phyloP scores from a whole-genome alignment of 2,329 filamentous ascomycete species.

The Colletotrichum sp. region DNA sequence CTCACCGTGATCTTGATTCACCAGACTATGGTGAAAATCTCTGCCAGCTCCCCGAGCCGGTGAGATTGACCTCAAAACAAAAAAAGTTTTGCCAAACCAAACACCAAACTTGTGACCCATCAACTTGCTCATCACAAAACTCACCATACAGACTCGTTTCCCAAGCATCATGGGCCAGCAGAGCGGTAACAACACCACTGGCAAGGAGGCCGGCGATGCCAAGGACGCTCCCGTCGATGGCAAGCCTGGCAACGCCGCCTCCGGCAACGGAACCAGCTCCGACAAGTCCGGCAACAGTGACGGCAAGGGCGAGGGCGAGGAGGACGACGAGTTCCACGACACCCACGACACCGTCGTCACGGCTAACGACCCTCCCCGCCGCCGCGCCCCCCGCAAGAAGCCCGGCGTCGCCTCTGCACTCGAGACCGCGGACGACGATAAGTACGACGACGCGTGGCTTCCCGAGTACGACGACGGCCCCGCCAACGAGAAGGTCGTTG shows the following conservation, averaged over 20 bases:
- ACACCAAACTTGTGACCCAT: background rate
- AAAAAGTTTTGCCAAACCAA: background rate
- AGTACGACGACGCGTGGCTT: conserved; percentile 16
- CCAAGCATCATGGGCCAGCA: background rate
- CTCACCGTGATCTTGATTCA: background rate
- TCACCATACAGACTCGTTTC: background rate
- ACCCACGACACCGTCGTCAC: background rate
- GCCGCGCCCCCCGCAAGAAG: background rate
- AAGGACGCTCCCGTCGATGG: background rate
- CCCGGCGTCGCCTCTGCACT: background rate
- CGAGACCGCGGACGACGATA: conserved; percentile 12
- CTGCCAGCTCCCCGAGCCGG: background rate
- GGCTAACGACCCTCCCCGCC: background rate
- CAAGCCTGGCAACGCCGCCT: background rate
- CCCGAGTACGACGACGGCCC: background rate
- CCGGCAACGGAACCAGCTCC: background rate
- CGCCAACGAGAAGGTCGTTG: background rate
- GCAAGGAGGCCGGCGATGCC: background rate
- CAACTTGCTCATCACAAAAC: background rate
- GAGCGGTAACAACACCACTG: background rate
- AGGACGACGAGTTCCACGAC: background rate
- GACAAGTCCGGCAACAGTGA: background rate
- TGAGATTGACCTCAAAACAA: background rate
- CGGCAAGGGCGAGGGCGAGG: background rate
- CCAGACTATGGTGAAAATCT: background rate